phyloP scores from a whole-genome alignment of 202 grass and related monocot genomes.

The Digitaria exilis region DNA sequence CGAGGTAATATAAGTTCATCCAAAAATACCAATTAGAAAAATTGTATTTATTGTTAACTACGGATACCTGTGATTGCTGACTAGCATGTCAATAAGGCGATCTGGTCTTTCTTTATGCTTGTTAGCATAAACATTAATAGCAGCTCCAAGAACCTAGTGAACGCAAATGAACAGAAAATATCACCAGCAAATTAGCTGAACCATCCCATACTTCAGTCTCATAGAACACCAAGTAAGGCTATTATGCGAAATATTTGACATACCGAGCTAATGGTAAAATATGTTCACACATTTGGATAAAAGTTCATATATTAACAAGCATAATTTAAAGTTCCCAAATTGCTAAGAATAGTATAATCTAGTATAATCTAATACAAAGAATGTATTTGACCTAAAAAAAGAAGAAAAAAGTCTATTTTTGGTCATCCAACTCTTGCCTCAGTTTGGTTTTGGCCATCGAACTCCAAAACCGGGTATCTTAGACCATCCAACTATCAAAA shows the following conservation, averaged over 20 bases:
- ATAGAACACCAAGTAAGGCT: slow-evolving; percentile 1
- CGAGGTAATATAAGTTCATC: not conserved
- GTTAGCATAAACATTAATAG: slow-evolving; percentile 91
- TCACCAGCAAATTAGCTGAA: slow-evolving; percentile 36
- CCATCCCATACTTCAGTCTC: not conserved
- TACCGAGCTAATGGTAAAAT: no score
- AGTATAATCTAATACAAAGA: slow-evolving; percentile 22
- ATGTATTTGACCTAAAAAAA: not conserved
- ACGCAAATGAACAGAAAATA: slow-evolving; percentile 37
- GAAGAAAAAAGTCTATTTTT: no score
- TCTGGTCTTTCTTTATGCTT: slow-evolving; percentile 95
- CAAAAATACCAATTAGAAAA: not conserved
- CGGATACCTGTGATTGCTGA: slow-evolving; percentile 89
- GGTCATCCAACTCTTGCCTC: no score
- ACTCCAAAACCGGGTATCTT: no score
- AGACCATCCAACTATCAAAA: no score
- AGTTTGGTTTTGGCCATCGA: no score
- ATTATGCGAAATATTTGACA: no score
- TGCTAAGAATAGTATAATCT: slow-evolving; percentile 22
- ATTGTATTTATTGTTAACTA: slow-evolving; percentile 2
- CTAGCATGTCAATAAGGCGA: slow-evolving; percentile 92
- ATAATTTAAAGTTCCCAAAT: slow-evolving; percentile 26
- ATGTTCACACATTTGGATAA: slow-evolving; percentile 1
- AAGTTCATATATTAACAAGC: slow-evolving; percentile 10
- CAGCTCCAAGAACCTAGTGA: slow-evolving; percentile 77